These are phyloP conservation scores for Diaporthe sp. DNA, from an alignment of 2,329 filamentous ascomycete genomes.

Conservation along the genomic window DNA sequence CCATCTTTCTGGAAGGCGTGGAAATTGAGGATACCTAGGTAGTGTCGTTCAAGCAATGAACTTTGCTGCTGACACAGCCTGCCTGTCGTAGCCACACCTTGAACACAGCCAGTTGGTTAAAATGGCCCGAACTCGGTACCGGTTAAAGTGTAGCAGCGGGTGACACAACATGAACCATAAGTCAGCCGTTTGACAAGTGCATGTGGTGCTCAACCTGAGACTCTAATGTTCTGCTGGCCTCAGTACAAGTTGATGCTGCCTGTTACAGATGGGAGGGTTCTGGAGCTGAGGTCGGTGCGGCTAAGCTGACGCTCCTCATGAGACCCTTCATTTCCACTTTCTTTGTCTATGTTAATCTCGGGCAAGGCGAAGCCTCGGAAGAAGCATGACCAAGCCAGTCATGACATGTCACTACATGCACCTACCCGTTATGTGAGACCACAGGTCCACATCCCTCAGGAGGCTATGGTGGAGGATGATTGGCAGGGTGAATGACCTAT, in stretches of 20 bases:
- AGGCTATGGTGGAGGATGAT: not conserved
- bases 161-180: slow-evolving; percentile 21
- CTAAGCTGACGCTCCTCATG: not conserved
- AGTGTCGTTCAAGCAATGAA: too few relatives aligned
- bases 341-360: slow-evolving; percentile 10
- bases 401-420: slow-evolving; percentile 1
- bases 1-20: not conserved
- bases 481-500: not conserved
- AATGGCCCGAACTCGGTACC: not conserved
- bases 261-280: not conserved
- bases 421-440: slow-evolving; percentile 13
- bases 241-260: not conserved
- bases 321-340: not conserved
- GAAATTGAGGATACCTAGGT: not conserved
- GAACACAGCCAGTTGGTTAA: too few relatives aligned
- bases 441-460: not conserved
- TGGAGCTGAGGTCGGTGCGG: not conserved
- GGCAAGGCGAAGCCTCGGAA: slow-evolving; percentile 1
- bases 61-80: not conserved
- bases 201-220: slow-evolving; percentile 26
- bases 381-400: not conserved
- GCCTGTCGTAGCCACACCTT: not conserved
- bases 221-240: not conserved
- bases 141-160: not conserved
- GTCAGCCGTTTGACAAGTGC: not conserved